Evolutionary conservation across 1,284 basidiomycete species (phyloP).

Genomic region (Phaffia rhodozyma): DNA sequence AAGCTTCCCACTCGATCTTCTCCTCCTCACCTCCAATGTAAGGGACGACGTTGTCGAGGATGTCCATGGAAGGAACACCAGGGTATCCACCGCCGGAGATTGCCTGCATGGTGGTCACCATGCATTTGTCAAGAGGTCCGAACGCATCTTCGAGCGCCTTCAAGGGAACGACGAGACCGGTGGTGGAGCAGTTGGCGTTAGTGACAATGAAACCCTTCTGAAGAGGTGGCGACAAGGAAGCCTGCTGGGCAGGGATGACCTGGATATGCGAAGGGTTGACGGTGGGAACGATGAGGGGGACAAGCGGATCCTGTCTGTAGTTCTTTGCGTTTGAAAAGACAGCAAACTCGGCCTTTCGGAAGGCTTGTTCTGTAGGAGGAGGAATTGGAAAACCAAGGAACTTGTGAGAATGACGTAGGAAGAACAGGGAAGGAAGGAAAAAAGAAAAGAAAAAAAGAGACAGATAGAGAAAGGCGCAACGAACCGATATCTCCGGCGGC

Average conservation of each 20-base stretch:
- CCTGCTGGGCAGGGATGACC: slow-evolving; percentile 72
- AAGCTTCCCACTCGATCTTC: slow-evolving; percentile 97
- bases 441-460: background rate
- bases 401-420: background rate
- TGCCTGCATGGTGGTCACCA: slow-evolving; percentile 95
- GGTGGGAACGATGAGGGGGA: slow-evolving; percentile 94
- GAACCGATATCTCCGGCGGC: slow-evolving; percentile 88
- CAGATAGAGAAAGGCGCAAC: slow-evolving; percentile 27
- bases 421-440: background rate
- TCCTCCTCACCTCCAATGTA: slow-evolving; percentile 80
- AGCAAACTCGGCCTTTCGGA: slow-evolving; percentile 74
- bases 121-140: slow-evolving; percentile 77
- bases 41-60: slow-evolving; percentile 92
- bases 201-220: slow-evolving; percentile 90
- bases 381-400: background rate
- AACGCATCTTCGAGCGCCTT: slow-evolving; percentile 84
- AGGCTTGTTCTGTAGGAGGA: slow-evolving; percentile 56
- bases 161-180: slow-evolving; percentile 83
- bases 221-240: slow-evolving; percentile 55
- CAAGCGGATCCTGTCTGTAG: slow-evolving; percentile 80
- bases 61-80: slow-evolving; percentile 79
- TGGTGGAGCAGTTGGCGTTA: slow-evolving; percentile 98
- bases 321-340: slow-evolving; percentile 99
- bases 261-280: slow-evolving; percentile 82
- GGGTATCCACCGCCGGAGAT: slow-evolving; percentile 97